Conservation (phyloP, 1,284 basidiomycete genomes). For the Boletus semigastroideus region DNA sequence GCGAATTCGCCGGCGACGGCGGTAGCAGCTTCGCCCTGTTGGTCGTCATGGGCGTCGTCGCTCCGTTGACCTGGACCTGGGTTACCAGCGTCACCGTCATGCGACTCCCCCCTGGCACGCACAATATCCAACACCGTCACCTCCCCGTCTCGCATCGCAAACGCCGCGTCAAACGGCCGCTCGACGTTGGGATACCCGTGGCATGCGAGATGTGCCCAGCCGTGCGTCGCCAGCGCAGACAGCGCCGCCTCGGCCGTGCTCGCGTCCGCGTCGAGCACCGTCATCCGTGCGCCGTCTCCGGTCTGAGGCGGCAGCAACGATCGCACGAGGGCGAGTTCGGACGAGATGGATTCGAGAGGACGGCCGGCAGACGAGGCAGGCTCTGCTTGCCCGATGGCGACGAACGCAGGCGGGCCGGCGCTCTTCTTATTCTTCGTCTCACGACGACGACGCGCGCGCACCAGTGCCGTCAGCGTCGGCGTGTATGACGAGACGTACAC, state of each 20-base stretch:
- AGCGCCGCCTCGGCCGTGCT: conserved; percentile 11
- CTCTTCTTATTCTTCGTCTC: too few relatives aligned
- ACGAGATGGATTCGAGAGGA: conserved; percentile 13
- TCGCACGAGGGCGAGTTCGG: conserved; percentile 19
- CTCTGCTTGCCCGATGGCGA: conserved; percentile 27
- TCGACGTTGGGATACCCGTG: conserved; percentile 19
- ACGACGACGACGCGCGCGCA: conserved; percentile 18
- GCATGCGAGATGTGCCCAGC: conserved; percentile 33
- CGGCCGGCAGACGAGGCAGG: conserved; percentile 1
- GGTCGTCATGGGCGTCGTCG: neutral
- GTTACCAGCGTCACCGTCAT: too few relatives aligned
- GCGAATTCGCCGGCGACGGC: conserved; percentile 12
- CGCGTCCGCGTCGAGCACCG: conserved; percentile 12
- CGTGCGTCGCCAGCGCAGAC: conserved; percentile 16
- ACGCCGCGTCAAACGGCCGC: conserved; percentile 32
- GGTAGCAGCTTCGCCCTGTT: neutral
- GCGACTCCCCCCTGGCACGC: neutral
- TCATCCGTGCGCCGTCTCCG: neutral
- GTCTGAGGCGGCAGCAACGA: conserved; percentile 13
- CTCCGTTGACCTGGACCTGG: too few relatives aligned
- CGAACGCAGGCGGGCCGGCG: conserved; percentile 6
- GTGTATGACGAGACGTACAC: conserved; percentile 40
- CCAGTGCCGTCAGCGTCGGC: conserved; percentile 35
- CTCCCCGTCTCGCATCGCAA: conserved; percentile 26
- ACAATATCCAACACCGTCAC: conserved; percentile 34